Evolutionary conservation across 1,139 yeast species (phyloP).

Genomic region (Taphrina deformans): DNA sequence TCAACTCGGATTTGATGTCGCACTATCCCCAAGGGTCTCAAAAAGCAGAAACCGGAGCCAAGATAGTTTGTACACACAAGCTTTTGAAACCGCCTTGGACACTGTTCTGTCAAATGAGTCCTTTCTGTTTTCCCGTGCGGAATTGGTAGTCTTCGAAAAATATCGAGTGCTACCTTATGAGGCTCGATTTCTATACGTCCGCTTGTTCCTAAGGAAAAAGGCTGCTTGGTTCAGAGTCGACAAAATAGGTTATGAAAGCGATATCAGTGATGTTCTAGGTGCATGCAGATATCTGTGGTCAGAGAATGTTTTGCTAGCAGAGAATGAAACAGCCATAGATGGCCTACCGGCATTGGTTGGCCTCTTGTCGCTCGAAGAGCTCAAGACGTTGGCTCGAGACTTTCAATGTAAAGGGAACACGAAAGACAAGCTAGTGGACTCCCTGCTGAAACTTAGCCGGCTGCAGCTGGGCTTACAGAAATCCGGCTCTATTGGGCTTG

Average conservation of each 20-base stretch:
- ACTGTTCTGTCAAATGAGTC: slow-evolving; percentile 38
- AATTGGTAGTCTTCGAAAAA: slow-evolving; percentile 31
- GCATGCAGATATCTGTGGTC: slow-evolving; percentile 34
- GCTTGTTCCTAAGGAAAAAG: slow-evolving; percentile 38
- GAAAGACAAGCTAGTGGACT: slow-evolving; percentile 34
- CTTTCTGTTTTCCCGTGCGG: slow-evolving; percentile 36
- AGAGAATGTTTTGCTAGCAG: slow-evolving; percentile 19
- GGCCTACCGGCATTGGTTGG: slow-evolving; percentile 35
- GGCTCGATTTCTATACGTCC: slow-evolving; percentile 37
- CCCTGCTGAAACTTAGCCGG: slow-evolving; percentile 32
- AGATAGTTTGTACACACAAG: slow-evolving; percentile 36
- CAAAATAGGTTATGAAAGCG: slow-evolving; percentile 34
- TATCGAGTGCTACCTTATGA: slow-evolving; percentile 33
- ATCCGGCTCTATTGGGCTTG: slow-evolving; percentile 34
- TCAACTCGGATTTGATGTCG: slow-evolving; percentile 29
- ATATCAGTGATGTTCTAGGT: slow-evolving; percentile 32
- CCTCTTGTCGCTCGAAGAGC: slow-evolving; percentile 37
- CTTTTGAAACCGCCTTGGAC: slow-evolving; percentile 37
- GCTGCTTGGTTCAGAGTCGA: slow-evolving; percentile 37
- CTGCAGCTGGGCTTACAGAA: slow-evolving; percentile 36
- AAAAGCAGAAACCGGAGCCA: neutral
- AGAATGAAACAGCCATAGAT: neutral
- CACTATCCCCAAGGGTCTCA: slow-evolving; percentile 13
- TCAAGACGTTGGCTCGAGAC: slow-evolving; percentile 35
- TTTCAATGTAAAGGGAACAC: slow-evolving; percentile 32